A percentile compares a stretch with the other conserved stretches of the same genome.
These are phyloP conservation scores for Mitragyna speciosa DNA, from an alignment of 257 asterid species.

Conservation along the genomic window DNA sequence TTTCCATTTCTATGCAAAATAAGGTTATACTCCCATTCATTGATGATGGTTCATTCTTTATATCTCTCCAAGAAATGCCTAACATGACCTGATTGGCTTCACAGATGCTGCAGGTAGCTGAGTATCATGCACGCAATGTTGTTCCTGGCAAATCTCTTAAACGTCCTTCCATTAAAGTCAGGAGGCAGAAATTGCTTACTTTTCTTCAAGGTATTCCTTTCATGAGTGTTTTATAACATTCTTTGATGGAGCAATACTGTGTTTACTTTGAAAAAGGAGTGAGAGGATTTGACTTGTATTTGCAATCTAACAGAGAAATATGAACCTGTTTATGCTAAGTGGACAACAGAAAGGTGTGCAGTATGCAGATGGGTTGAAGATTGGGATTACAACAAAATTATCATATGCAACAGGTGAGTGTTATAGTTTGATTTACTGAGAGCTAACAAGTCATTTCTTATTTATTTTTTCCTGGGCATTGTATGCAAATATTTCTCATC, in stretches of 20 bases:
- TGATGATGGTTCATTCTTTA: not conserved
- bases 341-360: slow-evolving; percentile 99
- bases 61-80: not conserved
- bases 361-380: slow-evolving; percentile 99
- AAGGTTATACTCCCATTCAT: not conserved
- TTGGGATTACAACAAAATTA: slow-evolving; percentile 98
- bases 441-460: not conserved
- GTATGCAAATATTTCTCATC: not conserved
- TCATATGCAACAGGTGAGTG: slow-evolving; percentile 43
- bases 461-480: not conserved
- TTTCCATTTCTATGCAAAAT: not conserved
- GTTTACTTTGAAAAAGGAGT: slow-evolving; percentile 21
- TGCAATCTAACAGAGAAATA: slow-evolving; percentile 60
- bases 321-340: slow-evolving; percentile 87
- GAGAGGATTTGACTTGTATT: slow-evolving; percentile 24
- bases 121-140: slow-evolving; percentile 68
- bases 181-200: slow-evolving; percentile 79
- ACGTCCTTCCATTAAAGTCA: slow-evolving; percentile 84
- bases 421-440: not conserved
- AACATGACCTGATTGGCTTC: slow-evolving; percentile 19
- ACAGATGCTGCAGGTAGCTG: slow-evolving; percentile 92
- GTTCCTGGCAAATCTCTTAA: slow-evolving; percentile 68
- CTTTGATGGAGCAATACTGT: slow-evolving; percentile 17
- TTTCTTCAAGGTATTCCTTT: slow-evolving; percentile 76
- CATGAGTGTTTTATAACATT: not conserved